Conservation (phyloP, 805 yeast genomes). For the Starmerella floricola region DNA sequence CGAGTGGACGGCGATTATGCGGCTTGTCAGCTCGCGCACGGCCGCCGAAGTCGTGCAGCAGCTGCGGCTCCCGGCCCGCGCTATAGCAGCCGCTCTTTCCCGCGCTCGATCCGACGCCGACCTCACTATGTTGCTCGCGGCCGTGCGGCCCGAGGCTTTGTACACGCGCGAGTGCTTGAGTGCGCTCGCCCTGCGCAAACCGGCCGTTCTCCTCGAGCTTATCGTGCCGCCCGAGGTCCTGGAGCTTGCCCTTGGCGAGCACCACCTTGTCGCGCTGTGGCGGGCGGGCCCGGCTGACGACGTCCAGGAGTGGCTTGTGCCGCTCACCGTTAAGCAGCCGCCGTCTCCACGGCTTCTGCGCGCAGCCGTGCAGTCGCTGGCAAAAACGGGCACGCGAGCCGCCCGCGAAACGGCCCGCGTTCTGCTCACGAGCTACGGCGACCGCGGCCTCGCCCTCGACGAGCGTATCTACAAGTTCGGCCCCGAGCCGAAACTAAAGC, state of each 20-base stretch:
- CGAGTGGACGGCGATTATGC: conserved; percentile 10
- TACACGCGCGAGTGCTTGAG: conserved; percentile 12
- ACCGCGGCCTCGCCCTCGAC: too few species aligned
- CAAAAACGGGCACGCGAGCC: not conserved
- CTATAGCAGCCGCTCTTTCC: conserved; percentile 8
- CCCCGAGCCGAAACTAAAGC: too few species aligned
- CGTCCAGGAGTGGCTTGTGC: conserved; percentile 15
- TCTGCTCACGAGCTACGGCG: too few species aligned
- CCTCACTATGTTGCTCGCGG: conserved; percentile 1
- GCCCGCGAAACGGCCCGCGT: not conserved
- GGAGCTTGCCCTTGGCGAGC: conserved; percentile 2
- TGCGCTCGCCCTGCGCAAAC: conserved; percentile 12
- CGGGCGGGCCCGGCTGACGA: conserved; percentile 4
- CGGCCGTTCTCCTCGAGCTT: conserved; percentile 8
- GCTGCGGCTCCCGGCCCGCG: conserved; percentile 3
- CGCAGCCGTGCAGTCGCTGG: conserved; percentile 4
- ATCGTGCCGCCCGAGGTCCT: conserved; percentile 12
- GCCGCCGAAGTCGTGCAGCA: not conserved
- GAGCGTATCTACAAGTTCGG: too few species aligned
- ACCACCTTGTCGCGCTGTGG: conserved; percentile 15
- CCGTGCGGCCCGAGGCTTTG: conserved; percentile 5
- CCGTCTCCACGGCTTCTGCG: conserved; percentile 12
- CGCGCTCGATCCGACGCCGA: not conserved
- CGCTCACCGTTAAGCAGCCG: conserved; percentile 5
- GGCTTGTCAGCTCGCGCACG: conserved; percentile 2